Percentiles rank a stretch among this genome's conserved stretches.
Evolutionary conservation across 176 grass and related monocot genomes (phyloP).

Genomic region (Olyra latifolia): DNA sequence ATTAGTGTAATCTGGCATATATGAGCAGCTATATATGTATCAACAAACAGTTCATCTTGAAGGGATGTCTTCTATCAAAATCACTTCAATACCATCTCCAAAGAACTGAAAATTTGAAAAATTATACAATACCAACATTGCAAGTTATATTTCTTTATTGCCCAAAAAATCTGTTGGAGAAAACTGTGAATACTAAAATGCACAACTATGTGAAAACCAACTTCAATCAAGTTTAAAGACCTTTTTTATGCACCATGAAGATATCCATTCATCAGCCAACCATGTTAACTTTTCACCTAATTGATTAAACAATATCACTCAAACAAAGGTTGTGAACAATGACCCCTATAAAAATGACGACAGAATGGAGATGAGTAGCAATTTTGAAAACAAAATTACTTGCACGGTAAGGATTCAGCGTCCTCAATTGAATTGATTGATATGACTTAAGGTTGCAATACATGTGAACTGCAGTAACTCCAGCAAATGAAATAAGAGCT

Average conservation of each 20-base stretch:
- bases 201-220: not conserved
- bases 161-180: not conserved
- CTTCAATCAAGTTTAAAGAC: not conserved
- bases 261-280: not conserved
- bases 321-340: conserved; percentile 2
- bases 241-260: not conserved
- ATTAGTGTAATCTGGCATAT: not conserved
- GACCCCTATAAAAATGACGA: not conserved
- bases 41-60: not conserved
- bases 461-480: conserved; percentile 88
- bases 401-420: conserved; percentile 93
- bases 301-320: not conserved
- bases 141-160: not conserved
- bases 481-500: conserved; percentile 84
- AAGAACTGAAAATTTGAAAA: not conserved
- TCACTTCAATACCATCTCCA: not conserved
- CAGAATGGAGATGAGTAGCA: conserved; percentile 17
- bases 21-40: not conserved
- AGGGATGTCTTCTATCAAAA: conserved; percentile 1
- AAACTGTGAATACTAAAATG: not conserved
- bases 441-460: conserved; percentile 98
- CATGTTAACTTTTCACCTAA: not conserved
- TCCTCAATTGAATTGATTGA: conserved; percentile 93
- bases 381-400: conserved; percentile 56
- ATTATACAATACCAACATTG: not conserved